Conservation (phyloP, 169 alveolate species). For the Plasmodium blacklocki region DNA sequence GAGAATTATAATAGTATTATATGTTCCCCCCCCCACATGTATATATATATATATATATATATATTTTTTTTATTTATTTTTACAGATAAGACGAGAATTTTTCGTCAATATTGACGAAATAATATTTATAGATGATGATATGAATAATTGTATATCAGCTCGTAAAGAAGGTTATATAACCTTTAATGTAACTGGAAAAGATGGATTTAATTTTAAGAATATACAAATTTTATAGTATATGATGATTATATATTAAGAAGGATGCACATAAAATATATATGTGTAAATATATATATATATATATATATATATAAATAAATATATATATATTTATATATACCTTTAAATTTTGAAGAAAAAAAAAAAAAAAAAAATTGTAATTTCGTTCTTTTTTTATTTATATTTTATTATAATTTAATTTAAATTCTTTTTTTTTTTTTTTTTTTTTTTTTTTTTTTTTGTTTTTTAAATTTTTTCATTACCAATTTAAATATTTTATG, state of each 20-base stretch:
- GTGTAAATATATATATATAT: not conserved
- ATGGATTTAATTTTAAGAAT: conserved; percentile 51
- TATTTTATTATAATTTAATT: no score
- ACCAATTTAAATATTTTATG: no score
- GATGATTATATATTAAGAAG: not conserved
- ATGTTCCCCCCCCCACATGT: not conserved
- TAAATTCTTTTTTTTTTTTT: no score
- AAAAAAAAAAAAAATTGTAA: not conserved
- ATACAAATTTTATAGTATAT: conserved; percentile 24
- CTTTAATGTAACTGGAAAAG: conserved; percentile 62
- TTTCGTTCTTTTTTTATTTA: not conserved
- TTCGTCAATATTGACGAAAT: conserved; percentile 33
- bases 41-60: conserved; percentile 8
- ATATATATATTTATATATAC: not conserved
- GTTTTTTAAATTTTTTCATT: no score
- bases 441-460: no score
- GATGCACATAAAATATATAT: not conserved
- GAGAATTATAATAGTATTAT: no score
- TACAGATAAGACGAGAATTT: conserved; percentile 44
- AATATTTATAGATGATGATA: conserved; percentile 51
- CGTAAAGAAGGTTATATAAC: conserved; percentile 56
- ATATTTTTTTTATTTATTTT: not conserved
- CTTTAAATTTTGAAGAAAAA: not conserved
- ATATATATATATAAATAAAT: not conserved
- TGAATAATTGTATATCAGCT: conserved; percentile 56